Evolutionary conservation across 352 stramenopile genomes (phyloP).

Genomic region (Phytopythium litorale): DNA sequence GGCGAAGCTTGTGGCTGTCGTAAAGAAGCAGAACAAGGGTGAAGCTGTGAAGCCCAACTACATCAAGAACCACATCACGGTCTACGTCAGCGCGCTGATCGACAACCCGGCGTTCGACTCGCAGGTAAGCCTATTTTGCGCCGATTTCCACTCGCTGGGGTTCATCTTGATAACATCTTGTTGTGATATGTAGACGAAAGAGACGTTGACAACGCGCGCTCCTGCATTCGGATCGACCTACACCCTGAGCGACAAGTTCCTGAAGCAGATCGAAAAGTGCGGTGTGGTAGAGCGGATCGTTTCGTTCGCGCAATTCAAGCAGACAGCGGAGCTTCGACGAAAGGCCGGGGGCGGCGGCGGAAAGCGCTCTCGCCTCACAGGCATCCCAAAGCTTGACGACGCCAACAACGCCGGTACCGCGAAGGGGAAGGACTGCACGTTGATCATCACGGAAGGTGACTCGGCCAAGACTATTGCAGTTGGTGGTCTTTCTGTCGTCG

Average conservation of each 20-base stretch:
- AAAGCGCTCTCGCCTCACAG: slow-evolving; percentile 83
- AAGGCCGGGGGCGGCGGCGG: slow-evolving; percentile 67
- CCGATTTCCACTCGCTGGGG: neutral
- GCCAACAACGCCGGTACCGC: slow-evolving; percentile 94
- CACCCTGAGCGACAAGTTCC: slow-evolving; percentile 83
- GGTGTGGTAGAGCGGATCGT: slow-evolving; percentile 90
- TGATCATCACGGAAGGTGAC: slow-evolving; percentile 99
- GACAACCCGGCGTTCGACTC: slow-evolving; percentile 98
- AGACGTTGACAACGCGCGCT: slow-evolving; percentile 91
- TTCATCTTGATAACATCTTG: neutral
- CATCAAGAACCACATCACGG: slow-evolving; percentile 93
- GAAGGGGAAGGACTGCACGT: slow-evolving; percentile 90
- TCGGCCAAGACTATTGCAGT: slow-evolving; percentile 97
- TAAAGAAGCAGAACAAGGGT: slow-evolving; percentile 94
- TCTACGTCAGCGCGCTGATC: slow-evolving; percentile 97
- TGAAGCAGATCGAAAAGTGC: slow-evolving; percentile 88
- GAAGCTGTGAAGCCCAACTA: slow-evolving; percentile 93
- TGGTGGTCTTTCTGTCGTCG: slow-evolving; percentile 94
- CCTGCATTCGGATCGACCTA: slow-evolving; percentile 86
- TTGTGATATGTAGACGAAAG: slow-evolving; percentile 86
- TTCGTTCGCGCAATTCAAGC: slow-evolving; percentile 91
- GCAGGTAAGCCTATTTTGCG: slow-evolving; percentile 46
- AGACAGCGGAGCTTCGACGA: slow-evolving; percentile 87
- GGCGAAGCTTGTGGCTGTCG: slow-evolving; percentile 84
- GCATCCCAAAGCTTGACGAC: slow-evolving; percentile 97